Evolutionary conservation across 371 early-diverging fungal genomes (phyloP).

Genomic region (Apophysomyces elegans): DNA sequence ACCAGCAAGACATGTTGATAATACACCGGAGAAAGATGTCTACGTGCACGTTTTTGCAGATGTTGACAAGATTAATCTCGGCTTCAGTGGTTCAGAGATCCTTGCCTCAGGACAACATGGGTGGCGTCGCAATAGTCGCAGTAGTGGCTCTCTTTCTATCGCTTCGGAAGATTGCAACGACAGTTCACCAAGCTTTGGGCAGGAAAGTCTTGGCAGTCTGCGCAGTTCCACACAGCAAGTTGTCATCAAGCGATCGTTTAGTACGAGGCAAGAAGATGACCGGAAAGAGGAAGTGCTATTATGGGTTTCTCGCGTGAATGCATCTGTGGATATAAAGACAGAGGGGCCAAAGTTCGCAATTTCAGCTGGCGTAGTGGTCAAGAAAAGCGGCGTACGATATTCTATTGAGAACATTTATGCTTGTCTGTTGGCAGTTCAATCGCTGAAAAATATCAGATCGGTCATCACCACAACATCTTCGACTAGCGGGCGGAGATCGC

Average conservation of each 20-base stretch:
- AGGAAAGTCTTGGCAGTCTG: constrained; percentile 15
- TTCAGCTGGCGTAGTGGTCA: constrained; percentile 27
- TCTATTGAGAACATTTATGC: constrained; percentile 39
- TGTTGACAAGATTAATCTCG: constrained; percentile 23
- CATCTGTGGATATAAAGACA: constrained; percentile 17
- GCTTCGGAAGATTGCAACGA: neutral
- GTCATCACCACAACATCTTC: neutral
- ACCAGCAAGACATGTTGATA: constrained; percentile 42
- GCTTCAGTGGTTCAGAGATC: constrained; percentile 31
- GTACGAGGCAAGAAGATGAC: neutral
- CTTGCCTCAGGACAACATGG: constrained; percentile 13
- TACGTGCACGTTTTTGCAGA: neutral
- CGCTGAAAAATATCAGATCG: constrained; percentile 18
- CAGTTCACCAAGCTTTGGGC: neutral
- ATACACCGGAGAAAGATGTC: constrained; percentile 41
- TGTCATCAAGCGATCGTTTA: constrained; percentile 21
- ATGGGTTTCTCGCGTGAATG: constrained; percentile 40
- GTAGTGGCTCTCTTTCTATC: neutral
- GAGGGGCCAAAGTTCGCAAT: constrained; percentile 7
- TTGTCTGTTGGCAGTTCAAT: constrained; percentile 21
- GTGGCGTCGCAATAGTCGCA: constrained; percentile 2
- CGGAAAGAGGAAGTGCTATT: constrained; percentile 24
- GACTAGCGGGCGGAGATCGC: neutral
- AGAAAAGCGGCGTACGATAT: constrained; percentile 37
- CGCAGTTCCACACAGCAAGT: constrained; percentile 21